phyloP scores from a whole-genome alignment of 2,329 filamentous ascomycete species.

The Endocalyx cinctus region DNA sequence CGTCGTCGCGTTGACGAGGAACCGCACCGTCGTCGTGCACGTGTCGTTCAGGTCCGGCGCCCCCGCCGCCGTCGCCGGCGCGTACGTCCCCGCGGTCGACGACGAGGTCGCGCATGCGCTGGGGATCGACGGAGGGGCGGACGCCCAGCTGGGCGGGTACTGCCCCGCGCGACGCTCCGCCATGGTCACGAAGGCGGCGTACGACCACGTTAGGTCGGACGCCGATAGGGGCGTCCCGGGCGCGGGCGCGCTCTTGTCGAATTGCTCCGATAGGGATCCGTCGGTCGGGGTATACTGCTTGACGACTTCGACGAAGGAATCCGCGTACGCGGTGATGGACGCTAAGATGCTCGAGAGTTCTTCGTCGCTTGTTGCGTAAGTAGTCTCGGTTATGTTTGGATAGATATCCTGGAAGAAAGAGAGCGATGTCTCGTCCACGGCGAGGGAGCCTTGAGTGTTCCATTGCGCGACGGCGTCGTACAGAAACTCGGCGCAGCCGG shows the following conservation, averaged over 20 bases:
- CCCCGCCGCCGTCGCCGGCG: slow-evolving; percentile 29
- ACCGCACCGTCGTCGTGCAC: slow-evolving; percentile 34
- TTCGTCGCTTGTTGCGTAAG: slow-evolving; percentile 35
- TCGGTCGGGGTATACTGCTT: slow-evolving; percentile 42
- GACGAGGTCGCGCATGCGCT: too few species aligned
- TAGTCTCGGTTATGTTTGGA: slow-evolving; percentile 40
- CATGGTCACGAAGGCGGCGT: slow-evolving; percentile 54
- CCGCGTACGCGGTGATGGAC: slow-evolving; percentile 48
- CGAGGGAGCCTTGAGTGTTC: slow-evolving; percentile 41
- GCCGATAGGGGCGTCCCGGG: slow-evolving; percentile 38
- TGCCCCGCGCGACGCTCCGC: slow-evolving; percentile 32
- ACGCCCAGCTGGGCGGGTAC: slow-evolving; percentile 26
- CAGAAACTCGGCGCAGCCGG: slow-evolving; percentile 53
- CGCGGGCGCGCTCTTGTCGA: slow-evolving; percentile 34
- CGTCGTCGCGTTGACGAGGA: slow-evolving; percentile 42
- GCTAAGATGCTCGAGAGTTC: slow-evolving; percentile 38
- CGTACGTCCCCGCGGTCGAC: slow-evolving; percentile 26
- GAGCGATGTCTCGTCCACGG: slow-evolving; percentile 46
- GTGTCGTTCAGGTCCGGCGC: slow-evolving; percentile 27
- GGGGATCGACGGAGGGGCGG: too few species aligned
- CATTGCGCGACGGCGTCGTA: slow-evolving; percentile 54
- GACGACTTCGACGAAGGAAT: slow-evolving; percentile 46
- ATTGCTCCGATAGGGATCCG: slow-evolving; percentile 46
- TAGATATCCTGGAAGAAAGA: slow-evolving; percentile 52
- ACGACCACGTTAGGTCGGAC: slow-evolving; percentile 64